phyloP scores from a whole-genome alignment of 495 filamentous ascomycete genomes.

The Talaromyces adpressus region DNA sequence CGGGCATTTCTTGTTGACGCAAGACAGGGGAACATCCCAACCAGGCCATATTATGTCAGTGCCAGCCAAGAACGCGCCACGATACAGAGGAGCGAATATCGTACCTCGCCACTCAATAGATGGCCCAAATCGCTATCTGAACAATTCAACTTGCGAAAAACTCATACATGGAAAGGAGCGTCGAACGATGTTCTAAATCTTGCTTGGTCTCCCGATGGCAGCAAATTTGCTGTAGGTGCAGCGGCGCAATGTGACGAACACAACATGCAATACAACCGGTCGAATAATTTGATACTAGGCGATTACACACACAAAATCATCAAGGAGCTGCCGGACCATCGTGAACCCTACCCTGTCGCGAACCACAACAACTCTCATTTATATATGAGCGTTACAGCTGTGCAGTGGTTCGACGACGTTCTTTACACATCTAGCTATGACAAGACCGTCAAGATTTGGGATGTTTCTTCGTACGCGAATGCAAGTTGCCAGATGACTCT shows the following conservation, averaged over 20 bases:
- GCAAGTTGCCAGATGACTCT: constrained; percentile 43
- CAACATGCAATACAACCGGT: constrained; percentile 79
- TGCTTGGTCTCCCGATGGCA: constrained; percentile 44
- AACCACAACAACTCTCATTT: constrained; percentile 54
- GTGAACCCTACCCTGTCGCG: constrained; percentile 50
- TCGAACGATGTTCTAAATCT: constrained; percentile 43
- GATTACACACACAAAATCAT: constrained; percentile 48
- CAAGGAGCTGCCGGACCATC: constrained; percentile 63
- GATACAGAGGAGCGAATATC: background rate
- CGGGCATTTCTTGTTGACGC: constrained; percentile 15
- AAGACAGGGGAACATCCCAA: constrained; percentile 11
- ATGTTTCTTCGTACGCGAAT: constrained; percentile 27
- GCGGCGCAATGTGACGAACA: constrained; percentile 65
- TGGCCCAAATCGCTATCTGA: background rate
- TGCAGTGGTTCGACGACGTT: constrained; percentile 58
- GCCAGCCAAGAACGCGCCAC: background rate
- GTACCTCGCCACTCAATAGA: background rate
- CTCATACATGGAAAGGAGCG: constrained; percentile 43
- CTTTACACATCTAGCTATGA: constrained; percentile 82
- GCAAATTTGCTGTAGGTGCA: constrained; percentile 52
- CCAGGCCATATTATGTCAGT: constrained; percentile 9
- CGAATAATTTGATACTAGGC: constrained; percentile 70
- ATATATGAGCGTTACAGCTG: constrained; percentile 70
- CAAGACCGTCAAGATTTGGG: constrained; percentile 71
- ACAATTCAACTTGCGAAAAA: constrained; percentile 18